Evolutionary conservation across 495 filamentous ascomycete species (phyloP).

Genomic region (Mytilinidion resinicola): DNA sequence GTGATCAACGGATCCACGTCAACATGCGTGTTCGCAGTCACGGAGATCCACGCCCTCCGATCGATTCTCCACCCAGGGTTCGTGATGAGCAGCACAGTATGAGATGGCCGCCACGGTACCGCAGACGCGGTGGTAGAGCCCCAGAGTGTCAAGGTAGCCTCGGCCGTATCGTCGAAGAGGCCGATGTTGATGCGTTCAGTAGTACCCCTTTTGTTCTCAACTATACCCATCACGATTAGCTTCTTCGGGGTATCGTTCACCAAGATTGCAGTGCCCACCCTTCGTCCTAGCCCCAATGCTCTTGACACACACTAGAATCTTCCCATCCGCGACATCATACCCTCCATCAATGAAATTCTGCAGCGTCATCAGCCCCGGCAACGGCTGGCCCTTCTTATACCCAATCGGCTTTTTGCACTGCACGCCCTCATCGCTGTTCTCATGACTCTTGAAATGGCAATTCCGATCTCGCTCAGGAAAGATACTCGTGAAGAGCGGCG

Average conservation of each 20-base stretch:
- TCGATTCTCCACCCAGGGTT: slow-evolving; percentile 43
- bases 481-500: slow-evolving; percentile 42
- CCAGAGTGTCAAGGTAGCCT: slow-evolving; percentile 51
- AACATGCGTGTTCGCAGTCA: slow-evolving; percentile 45
- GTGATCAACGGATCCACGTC: slow-evolving; percentile 53
- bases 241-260: background rate
- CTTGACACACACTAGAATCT: slow-evolving; percentile 51
- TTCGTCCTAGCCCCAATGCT: slow-evolving; percentile 47
- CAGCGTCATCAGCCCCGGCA: slow-evolving; percentile 50
- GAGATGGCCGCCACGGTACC: slow-evolving; percentile 45
- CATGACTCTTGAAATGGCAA: slow-evolving; percentile 48
- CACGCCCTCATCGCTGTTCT: slow-evolving; percentile 38
- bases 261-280: slow-evolving; percentile 17
- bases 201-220: slow-evolving; percentile 44
- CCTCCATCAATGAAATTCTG: slow-evolving; percentile 48
- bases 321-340: slow-evolving; percentile 44
- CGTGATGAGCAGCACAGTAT: slow-evolving; percentile 53
- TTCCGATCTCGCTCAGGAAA: slow-evolving; percentile 47
- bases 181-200: slow-evolving; percentile 46
- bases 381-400: slow-evolving; percentile 30
- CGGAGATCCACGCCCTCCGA: slow-evolving; percentile 35
- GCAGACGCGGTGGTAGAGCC: slow-evolving; percentile 44
- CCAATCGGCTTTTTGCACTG: slow-evolving; percentile 46
- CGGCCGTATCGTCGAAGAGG: slow-evolving; percentile 56
- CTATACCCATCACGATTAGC: slow-evolving; percentile 9